Conservation (phyloP, 768 basidiomycete species). For the Phanerochaete sordida region DNA sequence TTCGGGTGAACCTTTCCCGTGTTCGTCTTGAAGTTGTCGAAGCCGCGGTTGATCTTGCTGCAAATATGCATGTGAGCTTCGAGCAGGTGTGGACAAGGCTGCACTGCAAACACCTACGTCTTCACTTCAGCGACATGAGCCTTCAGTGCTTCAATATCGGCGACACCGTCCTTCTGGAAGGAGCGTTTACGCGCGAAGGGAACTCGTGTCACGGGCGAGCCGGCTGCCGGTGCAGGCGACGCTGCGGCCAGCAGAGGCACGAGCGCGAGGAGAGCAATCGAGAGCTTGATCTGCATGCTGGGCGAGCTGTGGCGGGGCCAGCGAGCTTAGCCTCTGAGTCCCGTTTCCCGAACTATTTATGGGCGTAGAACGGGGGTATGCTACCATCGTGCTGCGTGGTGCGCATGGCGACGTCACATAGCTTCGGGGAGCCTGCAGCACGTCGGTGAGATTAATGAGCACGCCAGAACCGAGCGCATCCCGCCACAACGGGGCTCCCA, state of each 20-base stretch:
- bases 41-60: constrained; percentile 9
- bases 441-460: neutral
- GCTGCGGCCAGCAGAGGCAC: neutral
- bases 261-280: neutral
- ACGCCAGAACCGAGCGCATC: no score
- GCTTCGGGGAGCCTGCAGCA: neutral
- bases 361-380: neutral
- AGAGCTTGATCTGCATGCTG: constrained; percentile 7
- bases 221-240: neutral
- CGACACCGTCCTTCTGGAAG: constrained; percentile 33
- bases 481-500: no score
- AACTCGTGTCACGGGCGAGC: no score
- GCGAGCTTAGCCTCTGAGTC: neutral
- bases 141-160: constrained; percentile 27
- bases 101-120: constrained; percentile 2
- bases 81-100: neutral
- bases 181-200: neutral
- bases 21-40: constrained; percentile 5
- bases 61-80: neutral
- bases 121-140: constrained; percentile 16
- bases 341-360: neutral
- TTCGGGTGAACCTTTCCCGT: constrained; percentile 8
- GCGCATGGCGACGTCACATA: neutral
- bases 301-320: neutral
- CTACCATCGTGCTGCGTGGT: neutral